Percentiles rank a stretch among this genome's conserved stretches.
Evolutionary conservation across 768 basidiomycete species (phyloP).

Genomic region (Filobasidium floriforme): DNA sequence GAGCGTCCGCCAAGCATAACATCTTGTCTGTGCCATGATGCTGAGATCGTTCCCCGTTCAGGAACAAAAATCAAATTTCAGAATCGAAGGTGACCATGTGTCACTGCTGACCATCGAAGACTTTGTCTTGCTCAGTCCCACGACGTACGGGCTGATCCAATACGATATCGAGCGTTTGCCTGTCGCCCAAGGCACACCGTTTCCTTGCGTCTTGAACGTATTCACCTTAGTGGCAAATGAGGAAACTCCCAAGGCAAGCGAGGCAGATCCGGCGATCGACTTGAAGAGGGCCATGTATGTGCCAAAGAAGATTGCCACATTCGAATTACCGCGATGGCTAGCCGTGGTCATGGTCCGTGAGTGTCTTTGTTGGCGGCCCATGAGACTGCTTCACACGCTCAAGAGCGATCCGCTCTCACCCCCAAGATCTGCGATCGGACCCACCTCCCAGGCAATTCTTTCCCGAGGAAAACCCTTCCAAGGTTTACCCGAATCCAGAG

Average conservation of each 20-base stretch:
- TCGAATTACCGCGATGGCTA: conserved; percentile 13
- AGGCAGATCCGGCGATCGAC: background rate
- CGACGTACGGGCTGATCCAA: background rate
- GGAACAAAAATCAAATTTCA: background rate
- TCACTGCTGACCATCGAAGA: background rate
- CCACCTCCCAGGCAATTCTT: conserved; percentile 40
- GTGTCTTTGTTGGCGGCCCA: background rate
- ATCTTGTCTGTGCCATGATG: no score
- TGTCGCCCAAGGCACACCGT: background rate
- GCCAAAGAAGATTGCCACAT: background rate
- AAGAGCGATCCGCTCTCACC: background rate
- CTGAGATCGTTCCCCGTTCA: no score
- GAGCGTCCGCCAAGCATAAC: background rate
- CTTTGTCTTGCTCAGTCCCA: background rate
- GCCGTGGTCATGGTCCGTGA: conserved; percentile 14
- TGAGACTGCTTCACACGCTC: background rate
- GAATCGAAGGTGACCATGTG: background rate
- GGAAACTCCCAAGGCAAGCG: background rate
- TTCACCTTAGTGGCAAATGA: background rate
- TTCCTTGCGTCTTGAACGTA: background rate
- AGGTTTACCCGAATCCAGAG: conserved; percentile 34
- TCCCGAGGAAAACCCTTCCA: conserved; percentile 31
- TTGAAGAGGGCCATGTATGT: background rate
- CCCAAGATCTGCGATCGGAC: conserved; percentile 33
- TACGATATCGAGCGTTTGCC: background rate